Evolutionary conservation across 306 rosid species (phyloP), one percentile per base, ranked within the genome.

Genomic region (Prinsepia uniflora): DNA sequence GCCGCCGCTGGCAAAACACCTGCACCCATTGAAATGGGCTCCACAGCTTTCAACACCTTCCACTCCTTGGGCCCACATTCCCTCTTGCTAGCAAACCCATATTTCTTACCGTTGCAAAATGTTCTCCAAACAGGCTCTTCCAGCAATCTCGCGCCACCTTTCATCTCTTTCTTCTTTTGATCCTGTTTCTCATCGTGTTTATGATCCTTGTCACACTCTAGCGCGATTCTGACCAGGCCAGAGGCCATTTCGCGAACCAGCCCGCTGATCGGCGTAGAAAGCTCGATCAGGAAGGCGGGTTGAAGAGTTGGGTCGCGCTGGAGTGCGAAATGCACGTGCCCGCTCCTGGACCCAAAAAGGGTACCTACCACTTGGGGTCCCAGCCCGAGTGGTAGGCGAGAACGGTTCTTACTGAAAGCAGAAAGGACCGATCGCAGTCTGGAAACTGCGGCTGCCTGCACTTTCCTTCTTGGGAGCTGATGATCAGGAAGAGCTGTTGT

Each of bases 201-300:
- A 43, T 56, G 61, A 56, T 64, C 88, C 58, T 84, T 92, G 40
- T 95, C 96, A 60, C 99, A 95, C 65, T 95, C 99, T 71, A 95
- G 76, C 2, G 97, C 99, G 54, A 95, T 95, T 83, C 99, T 68
- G 30, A 95, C 99, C 54, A 95, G 76, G 79, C 99, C 99, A 30
- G 99, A 91, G 3, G 97, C 99, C 99, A 95, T 91, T 87, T 95
- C 99, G n/a, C 86, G 86, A 55, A 95, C 99, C 78, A 95, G 63
- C 41, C 91, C 96, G 57, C 90, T 87, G 1, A 95, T 91, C 10
- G 99, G 99, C 0, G 99, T 95, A 36, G 96, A 96, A 0, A 95
- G 96, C 81, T 91, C 99, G 36, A 95, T 85, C 44, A 95, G 62
- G 78, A 95, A 89, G 7, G 99, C 97, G 2, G 99, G 99, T 8